Evolutionary conservation across 176 grass and related monocot genomes (phyloP).

Genomic region (Carex pumila): DNA sequence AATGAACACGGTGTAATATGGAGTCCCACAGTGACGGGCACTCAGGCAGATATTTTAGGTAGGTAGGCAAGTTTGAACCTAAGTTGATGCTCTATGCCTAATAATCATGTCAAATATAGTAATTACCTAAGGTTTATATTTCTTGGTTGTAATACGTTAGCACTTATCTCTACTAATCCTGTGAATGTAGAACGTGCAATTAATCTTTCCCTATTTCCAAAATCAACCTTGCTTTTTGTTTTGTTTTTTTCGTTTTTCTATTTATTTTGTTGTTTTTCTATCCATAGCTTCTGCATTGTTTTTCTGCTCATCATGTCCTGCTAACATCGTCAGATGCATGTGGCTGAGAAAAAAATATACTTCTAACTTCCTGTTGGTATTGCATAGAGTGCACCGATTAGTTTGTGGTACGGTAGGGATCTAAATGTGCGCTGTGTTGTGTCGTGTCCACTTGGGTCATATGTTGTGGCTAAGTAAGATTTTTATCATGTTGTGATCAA

Average conservation of each 20-base stretch:
- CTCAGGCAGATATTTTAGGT: slow-evolving; percentile 32
- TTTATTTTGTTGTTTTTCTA: not conserved
- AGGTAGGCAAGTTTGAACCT: slow-evolving; percentile 32
- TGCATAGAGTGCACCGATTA: not conserved
- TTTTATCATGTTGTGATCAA: no score
- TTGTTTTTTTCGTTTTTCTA: not conserved
- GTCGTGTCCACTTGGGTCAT: no score
- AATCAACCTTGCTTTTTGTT: not conserved
- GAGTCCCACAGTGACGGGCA: slow-evolving; percentile 16
- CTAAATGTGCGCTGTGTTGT: no score
- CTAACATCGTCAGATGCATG: not conserved
- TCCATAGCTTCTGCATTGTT: slow-evolving; percentile 13
- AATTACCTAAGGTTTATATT: not conserved
- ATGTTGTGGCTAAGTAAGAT: no score
- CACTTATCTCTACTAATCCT: slow-evolving; percentile 38
- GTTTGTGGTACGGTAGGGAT: not conserved
- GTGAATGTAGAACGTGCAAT: slow-evolving; percentile 44
- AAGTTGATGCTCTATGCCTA: slow-evolving; percentile 39
- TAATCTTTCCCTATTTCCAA: not conserved
- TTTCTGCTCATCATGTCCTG: not conserved
- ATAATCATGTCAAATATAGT: slow-evolving; percentile 64
- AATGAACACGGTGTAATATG: slow-evolving; percentile 14
- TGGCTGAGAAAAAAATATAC: not conserved
- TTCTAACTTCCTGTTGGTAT: not conserved
- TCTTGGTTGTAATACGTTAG: slow-evolving; percentile 4